Base-by-base conservation (phyloP, 2,329 filamentous ascomycete species). In the Pseudogymnoascus sp. region DNA sequence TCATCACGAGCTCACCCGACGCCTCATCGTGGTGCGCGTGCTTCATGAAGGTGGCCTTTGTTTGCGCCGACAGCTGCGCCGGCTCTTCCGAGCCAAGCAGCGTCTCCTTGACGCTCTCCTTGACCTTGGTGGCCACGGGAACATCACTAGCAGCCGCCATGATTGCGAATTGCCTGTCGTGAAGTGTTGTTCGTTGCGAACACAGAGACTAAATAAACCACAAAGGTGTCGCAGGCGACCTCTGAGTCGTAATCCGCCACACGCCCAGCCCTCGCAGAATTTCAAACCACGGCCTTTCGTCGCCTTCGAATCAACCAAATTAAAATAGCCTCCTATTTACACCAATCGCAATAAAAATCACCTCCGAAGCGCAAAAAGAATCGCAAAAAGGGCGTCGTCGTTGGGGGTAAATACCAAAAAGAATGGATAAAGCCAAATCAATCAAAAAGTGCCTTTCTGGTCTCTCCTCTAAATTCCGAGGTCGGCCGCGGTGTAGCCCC, bases 1-100 rank as follows among this genome's bases (percentile, higher is more conserved):
- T 85, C 82, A 99, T 88, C 71, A 82, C 90, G 60, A 85, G 78
- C 69, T 96, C 90, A 61, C 88, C 92, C 8, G 84, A 81, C 67
- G 84, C 79, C 62, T 86, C 78, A 70, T 95, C 90, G 72, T 86
- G 88, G 69, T 81, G 75, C 38, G 94, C 90, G 77, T 92, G 79
- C 70, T 82, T 82, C 67, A 84, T 75, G 74, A 97, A 99, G 63
- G 84, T 84, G 61, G 84, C 78, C 74, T 85, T 89, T 65, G 86
- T 85, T 73, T 92, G 86, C 63, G 82, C 79, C 56, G 90, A 91
- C 65, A 92, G 75, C 72, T 87, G 79, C 28, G 79, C 74, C 7
- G 77, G 74, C 66, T 81, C 76, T 61, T 80, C 75, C 3, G 73
- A 71, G 67, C 90, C 90, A 62, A 94, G 75, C 67, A 96, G 80